Evolutionary conservation across 306 rosid species (phyloP), one percentile per base, ranked within the genome.

Genomic region (Prunus armeniaca): DNA sequence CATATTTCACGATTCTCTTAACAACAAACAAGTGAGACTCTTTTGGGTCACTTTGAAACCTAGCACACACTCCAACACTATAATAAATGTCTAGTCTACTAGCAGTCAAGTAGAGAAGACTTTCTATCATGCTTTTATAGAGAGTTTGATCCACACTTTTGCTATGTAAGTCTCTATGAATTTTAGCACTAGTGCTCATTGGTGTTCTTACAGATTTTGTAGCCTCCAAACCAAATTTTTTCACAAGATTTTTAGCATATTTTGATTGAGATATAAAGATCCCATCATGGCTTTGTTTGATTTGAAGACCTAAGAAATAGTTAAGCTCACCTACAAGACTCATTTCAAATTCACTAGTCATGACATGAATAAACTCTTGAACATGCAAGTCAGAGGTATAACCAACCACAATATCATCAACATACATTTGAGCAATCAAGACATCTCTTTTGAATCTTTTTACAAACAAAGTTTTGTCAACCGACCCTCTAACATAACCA

Each of bases 271-370:
- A 69, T 0, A 69, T 2, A 47, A 69, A 47, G 58, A 38, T n/a
- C 5, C 20, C 67, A 32, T 38, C 5, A 5, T 19, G 2, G 1
- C 3, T 3, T 17, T 72, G 55, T 13, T n/a, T 34, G 2, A 38
- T 67, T 57, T 32, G 41, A 0, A 72, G 11, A 1, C 67, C 55
- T 0, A 56, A 18, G 19, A 73, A 73, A 3, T n/a, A 61, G 1
- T 58, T 43, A 8, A 19, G 6, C 2, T 73, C 34, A 10, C 55
- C 68, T 9, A 38, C 28, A 22, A n/a, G 2, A n/a, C 68, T 57
- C 69, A n/a, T 73, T 8, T 69, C 45, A 69, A 70, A 70, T 13
- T 70, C 61, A 51, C 15, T 50, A 5, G 5, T 25, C 74, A 70
- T 70, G 1, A 14, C 0, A 1, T 49, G 14, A 12, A 9, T 9